Percentiles rank a stretch among this genome's conserved stretches.
Evolutionary conservation across 306 rosid genomes (phyloP).

Genomic region (Trifolium fragiferum): DNA sequence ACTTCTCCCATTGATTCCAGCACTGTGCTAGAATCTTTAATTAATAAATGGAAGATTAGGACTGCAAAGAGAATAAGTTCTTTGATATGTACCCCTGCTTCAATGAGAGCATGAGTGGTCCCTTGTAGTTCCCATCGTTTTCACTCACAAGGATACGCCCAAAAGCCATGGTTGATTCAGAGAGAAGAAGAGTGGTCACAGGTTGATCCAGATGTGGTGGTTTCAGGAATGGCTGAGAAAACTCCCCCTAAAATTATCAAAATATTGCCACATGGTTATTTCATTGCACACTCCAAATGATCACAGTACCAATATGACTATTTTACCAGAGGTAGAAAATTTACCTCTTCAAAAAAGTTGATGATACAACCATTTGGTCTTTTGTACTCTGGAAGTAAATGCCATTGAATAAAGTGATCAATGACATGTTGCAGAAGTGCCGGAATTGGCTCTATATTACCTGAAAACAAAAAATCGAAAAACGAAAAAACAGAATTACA

Average conservation of each 20-base stretch:
- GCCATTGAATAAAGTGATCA: slow-evolving; percentile 93
- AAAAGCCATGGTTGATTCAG: slow-evolving; percentile 91
- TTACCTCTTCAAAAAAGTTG: slow-evolving; percentile 95
- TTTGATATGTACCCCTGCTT: slow-evolving; percentile 76
- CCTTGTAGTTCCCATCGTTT: slow-evolving; percentile 94
- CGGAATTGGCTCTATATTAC: slow-evolving; percentile 90
- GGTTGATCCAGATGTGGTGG: slow-evolving; percentile 99
- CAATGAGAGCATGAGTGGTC: slow-evolving; percentile 87
- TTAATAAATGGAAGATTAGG: slow-evolving; percentile 43
- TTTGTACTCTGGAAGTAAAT: slow-evolving; percentile 92
- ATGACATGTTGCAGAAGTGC: slow-evolving; percentile 74
- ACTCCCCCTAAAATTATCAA: slow-evolving; percentile 67
- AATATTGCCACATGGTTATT: slow-evolving; percentile 16
- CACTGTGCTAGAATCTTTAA: slow-evolving; percentile 46
- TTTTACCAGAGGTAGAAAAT: slow-evolving; percentile 40
- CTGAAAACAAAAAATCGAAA: slow-evolving; percentile 46
- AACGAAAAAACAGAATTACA: slow-evolving; percentile 31
- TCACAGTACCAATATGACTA: slow-evolving; percentile 30
- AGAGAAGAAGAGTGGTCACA: slow-evolving; percentile 80
- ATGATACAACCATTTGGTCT: slow-evolving; percentile 93
- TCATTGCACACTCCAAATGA: slow-evolving; percentile 39
- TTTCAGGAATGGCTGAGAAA: slow-evolving; percentile 96
- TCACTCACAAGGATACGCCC: slow-evolving; percentile 89
- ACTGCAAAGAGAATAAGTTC: slow-evolving; percentile 45
- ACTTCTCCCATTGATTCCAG: slow-evolving; percentile 57